Conservation (phyloP, 2,329 filamentous ascomycete species). For the Colletotrichum spaethianum region DNA sequence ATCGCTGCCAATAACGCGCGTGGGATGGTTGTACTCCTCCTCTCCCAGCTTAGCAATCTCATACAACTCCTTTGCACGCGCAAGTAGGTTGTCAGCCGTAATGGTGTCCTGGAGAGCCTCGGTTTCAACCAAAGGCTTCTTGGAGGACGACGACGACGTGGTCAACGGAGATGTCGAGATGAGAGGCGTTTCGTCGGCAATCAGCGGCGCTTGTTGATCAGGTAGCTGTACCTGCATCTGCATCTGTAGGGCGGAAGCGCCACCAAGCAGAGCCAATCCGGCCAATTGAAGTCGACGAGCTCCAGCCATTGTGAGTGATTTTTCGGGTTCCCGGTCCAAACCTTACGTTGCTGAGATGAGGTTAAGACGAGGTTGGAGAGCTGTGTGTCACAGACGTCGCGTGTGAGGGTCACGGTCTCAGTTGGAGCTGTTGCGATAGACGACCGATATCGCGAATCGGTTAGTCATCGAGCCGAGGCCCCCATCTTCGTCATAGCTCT, state of each 20-base stretch:
- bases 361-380: conserved; percentile 26
- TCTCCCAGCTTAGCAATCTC: conserved; percentile 71
- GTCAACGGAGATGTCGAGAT: conserved; percentile 8
- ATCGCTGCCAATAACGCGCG: conserved; percentile 78
- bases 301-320: conserved; percentile 24
- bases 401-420: not conserved
- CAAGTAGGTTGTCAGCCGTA: conserved; percentile 67
- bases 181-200: conserved; percentile 31
- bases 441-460: conserved; percentile 39
- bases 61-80: conserved; percentile 73
- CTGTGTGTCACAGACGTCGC: conserved; percentile 33
- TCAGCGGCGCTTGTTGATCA: conserved; percentile 32
- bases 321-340: conserved; percentile 11
- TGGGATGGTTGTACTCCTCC: conserved; percentile 76
- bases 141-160: conserved; percentile 18
- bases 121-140: conserved; percentile 64
- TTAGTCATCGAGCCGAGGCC: conserved; percentile 37
- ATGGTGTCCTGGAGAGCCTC: conserved; percentile 71
- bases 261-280: conserved; percentile 28
- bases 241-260: conserved; percentile 35
- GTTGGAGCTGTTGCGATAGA: conserved; percentile 33
- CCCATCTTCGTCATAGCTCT: conserved; percentile 5
- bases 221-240: conserved; percentile 25
- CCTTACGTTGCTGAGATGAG: conserved; percentile 27
- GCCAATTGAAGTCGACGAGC: conserved; percentile 30